Conservation (phyloP, 306 rosid genomes). For the Cyclanthera cordifolia region DNA sequence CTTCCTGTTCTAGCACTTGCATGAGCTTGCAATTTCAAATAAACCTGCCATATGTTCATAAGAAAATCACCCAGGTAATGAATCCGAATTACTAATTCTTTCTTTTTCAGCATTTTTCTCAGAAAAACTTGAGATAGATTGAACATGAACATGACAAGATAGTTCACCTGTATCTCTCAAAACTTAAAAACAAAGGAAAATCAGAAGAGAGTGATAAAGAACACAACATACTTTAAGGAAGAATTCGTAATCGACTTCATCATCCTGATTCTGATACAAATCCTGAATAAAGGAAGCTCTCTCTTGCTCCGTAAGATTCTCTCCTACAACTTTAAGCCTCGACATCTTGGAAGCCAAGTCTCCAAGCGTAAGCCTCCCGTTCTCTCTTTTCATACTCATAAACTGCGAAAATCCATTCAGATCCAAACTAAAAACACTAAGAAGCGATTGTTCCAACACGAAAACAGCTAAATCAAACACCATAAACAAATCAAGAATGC, state of each 20-base stretch:
- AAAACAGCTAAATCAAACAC: neutral
- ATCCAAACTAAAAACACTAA: conserved; percentile 12
- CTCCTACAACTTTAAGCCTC: conserved; percentile 69
- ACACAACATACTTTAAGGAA: conserved; percentile 59
- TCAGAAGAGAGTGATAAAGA: neutral
- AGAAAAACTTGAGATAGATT: neutral
- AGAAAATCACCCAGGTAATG: neutral
- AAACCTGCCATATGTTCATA: conserved; percentile 36
- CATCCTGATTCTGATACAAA: conserved; percentile 53
- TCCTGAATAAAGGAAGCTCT: conserved; percentile 68
- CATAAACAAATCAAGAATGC: neutral
- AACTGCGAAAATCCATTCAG: conserved; percentile 32
- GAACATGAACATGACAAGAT: neutral
- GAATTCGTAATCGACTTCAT: conserved; percentile 78
- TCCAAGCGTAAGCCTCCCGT: conserved; percentile 50
- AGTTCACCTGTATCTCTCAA: neutral
- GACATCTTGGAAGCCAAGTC: conserved; percentile 90
- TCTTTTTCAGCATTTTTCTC: neutral
- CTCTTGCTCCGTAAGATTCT: conserved; percentile 71
- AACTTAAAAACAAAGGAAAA: neutral
- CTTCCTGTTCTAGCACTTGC: conserved; percentile 62
- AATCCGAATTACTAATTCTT: neutral
- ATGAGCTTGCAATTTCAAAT: conserved; percentile 66
- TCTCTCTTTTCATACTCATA: conserved; percentile 77
- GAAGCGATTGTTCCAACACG: neutral